phyloP scores from a whole-genome alignment of 2,329 filamentous ascomycete species.

The Apiospora aurea region DNA sequence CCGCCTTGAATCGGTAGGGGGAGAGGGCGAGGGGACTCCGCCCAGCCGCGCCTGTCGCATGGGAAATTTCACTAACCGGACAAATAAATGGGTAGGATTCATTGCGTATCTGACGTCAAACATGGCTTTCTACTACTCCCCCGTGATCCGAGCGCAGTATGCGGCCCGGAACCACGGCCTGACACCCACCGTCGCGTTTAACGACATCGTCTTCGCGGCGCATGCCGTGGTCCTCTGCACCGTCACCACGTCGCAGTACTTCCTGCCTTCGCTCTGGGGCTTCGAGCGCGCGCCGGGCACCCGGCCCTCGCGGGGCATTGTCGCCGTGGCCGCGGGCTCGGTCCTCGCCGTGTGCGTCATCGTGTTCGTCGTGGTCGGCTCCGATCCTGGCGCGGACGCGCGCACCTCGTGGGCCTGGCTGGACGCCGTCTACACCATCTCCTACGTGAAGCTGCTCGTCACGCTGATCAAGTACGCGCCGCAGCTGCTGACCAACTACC shows the following conservation, averaged over 20 bases:
- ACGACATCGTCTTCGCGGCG: constrained; percentile 87
- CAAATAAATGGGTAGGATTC: constrained; percentile 62
- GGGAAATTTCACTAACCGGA: constrained; percentile 14
- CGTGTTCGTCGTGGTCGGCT: constrained; percentile 50
- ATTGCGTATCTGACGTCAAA: constrained; percentile 79
- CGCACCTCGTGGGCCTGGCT: constrained; percentile 64
- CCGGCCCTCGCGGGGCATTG: constrained; percentile 66
- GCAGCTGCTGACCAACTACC: constrained; percentile 83
- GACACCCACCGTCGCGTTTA: constrained; percentile 84
- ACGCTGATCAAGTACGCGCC: constrained; percentile 94
- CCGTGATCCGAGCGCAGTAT: constrained; percentile 81
- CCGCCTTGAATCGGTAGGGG: neutral
- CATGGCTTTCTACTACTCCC: constrained; percentile 77
- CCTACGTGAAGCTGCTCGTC: constrained; percentile 87
- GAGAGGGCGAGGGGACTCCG: neutral
- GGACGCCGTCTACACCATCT: constrained; percentile 72
- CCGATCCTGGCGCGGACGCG: constrained; percentile 44
- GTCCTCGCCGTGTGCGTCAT: constrained; percentile 61
- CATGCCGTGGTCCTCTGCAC: constrained; percentile 79
- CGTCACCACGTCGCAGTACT: constrained; percentile 79
- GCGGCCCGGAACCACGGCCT: constrained; percentile 78
- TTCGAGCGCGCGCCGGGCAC: constrained; percentile 67
- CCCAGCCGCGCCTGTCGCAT: neutral
- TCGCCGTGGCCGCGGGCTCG: constrained; percentile 74
- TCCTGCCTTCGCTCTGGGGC: constrained; percentile 75